Percentiles rank a stretch among this genome's conserved stretches.
phyloP scores from a whole-genome alignment of 2,329 filamentous ascomycete genomes.

The Hymenoscyphus infarciens region DNA sequence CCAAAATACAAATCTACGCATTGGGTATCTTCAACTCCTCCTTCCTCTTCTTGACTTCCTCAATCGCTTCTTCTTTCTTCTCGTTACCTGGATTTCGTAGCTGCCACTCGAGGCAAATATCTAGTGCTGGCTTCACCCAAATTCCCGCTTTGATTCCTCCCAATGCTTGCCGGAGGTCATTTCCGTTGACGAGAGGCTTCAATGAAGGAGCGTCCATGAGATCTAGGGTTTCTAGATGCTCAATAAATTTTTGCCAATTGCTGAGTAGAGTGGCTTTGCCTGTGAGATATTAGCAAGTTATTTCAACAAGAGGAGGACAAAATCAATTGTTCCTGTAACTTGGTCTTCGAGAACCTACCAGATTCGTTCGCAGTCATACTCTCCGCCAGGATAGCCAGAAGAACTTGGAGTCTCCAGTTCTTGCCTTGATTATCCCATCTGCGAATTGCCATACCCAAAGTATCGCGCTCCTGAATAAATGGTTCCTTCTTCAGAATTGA shows the following conservation, averaged over 20 bases:
- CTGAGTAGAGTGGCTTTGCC: conserved; percentile 36
- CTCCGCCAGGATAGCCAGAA: conserved; percentile 66
- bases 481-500: conserved; percentile 46
- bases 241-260: conserved; percentile 53
- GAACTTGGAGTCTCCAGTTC: conserved; percentile 68
- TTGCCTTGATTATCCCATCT: conserved; percentile 60
- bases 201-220: conserved; percentile 55
- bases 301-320: no score
- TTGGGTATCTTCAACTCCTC: conserved; percentile 32
- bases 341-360: not conserved
- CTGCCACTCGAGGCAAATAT: conserved; percentile 84
- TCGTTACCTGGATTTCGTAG: conserved; percentile 68
- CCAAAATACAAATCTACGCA: conserved; percentile 4
- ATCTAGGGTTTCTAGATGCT: conserved; percentile 52
- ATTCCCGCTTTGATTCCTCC: conserved; percentile 64
- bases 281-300: not conserved
- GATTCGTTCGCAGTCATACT: conserved; percentile 41
- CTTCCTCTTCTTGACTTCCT: conserved; percentile 48
- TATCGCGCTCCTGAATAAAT: conserved; percentile 53
- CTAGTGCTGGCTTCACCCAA: conserved; percentile 81
- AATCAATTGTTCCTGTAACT: no score
- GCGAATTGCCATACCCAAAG: conserved; percentile 70
- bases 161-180: conserved; percentile 64
- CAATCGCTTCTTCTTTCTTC: conserved; percentile 56
- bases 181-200: conserved; percentile 70